Base-by-base conservation (phyloP, 2,329 filamentous ascomycete genomes). In the Pseudogymnoascus sp. region DNA sequence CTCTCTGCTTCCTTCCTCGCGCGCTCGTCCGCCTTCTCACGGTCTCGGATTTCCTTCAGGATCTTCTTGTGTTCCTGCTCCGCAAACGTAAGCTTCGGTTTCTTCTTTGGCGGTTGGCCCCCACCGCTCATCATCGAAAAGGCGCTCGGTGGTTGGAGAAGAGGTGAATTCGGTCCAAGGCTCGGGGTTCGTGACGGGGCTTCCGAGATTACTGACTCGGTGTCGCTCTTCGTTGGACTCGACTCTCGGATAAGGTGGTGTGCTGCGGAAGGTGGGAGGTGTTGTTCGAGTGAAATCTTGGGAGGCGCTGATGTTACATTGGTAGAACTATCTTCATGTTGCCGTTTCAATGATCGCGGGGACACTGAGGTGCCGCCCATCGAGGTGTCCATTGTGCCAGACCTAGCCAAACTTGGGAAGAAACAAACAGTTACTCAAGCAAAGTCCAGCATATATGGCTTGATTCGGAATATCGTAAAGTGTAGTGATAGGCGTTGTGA, bases 1-100 rank as follows among this genome's bases (percentile, higher is more conserved):
- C 71, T 70, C 41, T 63, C 68, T 16, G 69, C 69, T 43, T 72
- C 69, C 25, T 75, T 74, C 60, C 73, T 70, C 3, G 75, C 73
- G 41, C 74, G 69, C 68, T 81, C 83, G 54, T 67, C 61, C 64
- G 72, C 71, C 60, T 69, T 72, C 62, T 73, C 71, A 6, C 62
- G 64, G 60, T 34, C 39, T 14, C 60, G 14, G 23, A 62, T 43
- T 31, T 69, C 66, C 13, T 72, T 71, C 61, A 70, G 67, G 3
- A 72, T 70, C 36, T 74, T 70, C 66, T 82, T 82, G 36, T 64
- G 37, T 48, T 62, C 54, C 41, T 64, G 37, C 19, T 63, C 62
- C 5, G 63, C 60, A 11, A 57, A 63, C 2, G 65, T 60, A 34
- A 62, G 39, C 36, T 62, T 62, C 23, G 16, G 16, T 23, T 43